A percentile compares a stretch with the other conserved stretches of the same genome.
Evolutionary conservation across 768 basidiomycete genomes (phyloP).

Genomic region (Collybia mongolica): DNA sequence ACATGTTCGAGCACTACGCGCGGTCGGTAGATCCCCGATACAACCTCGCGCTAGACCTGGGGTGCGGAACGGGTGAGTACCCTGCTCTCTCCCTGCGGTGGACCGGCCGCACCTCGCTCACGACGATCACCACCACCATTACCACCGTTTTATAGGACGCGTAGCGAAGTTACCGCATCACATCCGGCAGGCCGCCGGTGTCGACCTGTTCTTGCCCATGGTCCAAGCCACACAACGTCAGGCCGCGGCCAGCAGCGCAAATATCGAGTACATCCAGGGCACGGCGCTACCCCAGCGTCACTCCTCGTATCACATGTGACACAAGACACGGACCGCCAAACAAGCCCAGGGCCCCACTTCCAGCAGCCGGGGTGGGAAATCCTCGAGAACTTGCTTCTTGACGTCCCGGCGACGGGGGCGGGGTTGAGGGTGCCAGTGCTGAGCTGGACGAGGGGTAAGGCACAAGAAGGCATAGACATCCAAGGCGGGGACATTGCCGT

Average conservation of each 20-base stretch:
- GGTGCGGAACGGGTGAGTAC: conserved; percentile 78
- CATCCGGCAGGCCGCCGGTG: conserved; percentile 62
- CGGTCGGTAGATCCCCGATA: conserved; percentile 30
- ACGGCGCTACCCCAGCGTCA: conserved; percentile 55
- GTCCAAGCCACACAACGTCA: conserved; percentile 47
- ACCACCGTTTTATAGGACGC: no score
- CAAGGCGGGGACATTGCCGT: conserved; percentile 62
- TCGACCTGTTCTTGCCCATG: conserved; percentile 80
- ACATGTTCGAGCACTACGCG: conserved; percentile 32
- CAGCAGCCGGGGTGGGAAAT: conserved; percentile 79
- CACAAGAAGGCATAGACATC: conserved; percentile 19
- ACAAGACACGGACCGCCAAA: conserved; percentile 52
- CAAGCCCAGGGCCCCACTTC: conserved; percentile 72
- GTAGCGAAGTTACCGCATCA: conserved; percentile 56
- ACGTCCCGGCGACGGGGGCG: conserved; percentile 54
- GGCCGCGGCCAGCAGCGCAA: conserved; percentile 4
- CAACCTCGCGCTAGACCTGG: conserved; percentile 69
- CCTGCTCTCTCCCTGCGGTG: no score
- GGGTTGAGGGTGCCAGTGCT: no score
- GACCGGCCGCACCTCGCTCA: no score
- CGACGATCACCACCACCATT: no score
- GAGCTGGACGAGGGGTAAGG: no score
- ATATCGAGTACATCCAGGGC: conserved; percentile 30
- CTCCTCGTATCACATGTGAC: conserved; percentile 62
- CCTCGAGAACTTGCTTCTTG: conserved; percentile 66